Evolutionary conservation across 129 eudicot species (phyloP).

Genomic region (Chrysanthemum seticuspe): DNA sequence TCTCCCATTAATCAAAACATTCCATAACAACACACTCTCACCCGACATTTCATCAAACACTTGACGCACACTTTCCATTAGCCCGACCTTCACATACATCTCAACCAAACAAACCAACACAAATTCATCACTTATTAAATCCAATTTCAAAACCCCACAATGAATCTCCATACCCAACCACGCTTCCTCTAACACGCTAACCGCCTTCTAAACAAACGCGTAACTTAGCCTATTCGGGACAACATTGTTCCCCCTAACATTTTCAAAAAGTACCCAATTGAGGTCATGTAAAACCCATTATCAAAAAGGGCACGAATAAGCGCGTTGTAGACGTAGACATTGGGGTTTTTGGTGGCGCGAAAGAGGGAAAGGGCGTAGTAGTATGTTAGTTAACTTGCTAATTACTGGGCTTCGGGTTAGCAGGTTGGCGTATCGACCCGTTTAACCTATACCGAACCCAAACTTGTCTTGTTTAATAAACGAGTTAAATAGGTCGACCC

Average conservation of each 20-base stretch:
- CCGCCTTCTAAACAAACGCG: slow-evolving; percentile 38
- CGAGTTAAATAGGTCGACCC: too few species aligned
- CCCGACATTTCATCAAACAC: slow-evolving; percentile 50
- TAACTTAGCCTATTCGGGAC: slow-evolving; percentile 32
- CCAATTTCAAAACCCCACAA: slow-evolving; percentile 30
- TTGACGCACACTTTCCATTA: slow-evolving; percentile 30
- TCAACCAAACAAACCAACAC: slow-evolving; percentile 41
- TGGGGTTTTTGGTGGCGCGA: slow-evolving; percentile 17
- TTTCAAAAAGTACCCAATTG: slow-evolving; percentile 32
- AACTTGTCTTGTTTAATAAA: too few species aligned
- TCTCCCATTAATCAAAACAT: slow-evolving; percentile 7
- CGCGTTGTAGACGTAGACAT: slow-evolving; percentile 36
- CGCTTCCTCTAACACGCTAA: slow-evolving; percentile 20
- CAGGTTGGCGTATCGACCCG: too few species aligned
- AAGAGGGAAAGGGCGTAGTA: slow-evolving; percentile 36
- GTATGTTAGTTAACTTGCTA: too few species aligned
- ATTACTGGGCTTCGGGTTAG: too few species aligned
- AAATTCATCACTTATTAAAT: slow-evolving; percentile 31
- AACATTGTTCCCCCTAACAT: slow-evolving; percentile 35
- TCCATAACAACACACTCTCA: slow-evolving; percentile 21
- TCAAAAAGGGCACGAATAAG: slow-evolving; percentile 45
- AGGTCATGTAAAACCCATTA: slow-evolving; percentile 23
- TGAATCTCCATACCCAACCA: slow-evolving; percentile 44
- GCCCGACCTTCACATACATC: slow-evolving; percentile 54
- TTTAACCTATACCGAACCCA: too few species aligned